Evolutionary conservation across 257 asterid species (phyloP), one percentile per base, ranked within the genome.

Genomic region (Rauvolfia tetraphylla): DNA sequence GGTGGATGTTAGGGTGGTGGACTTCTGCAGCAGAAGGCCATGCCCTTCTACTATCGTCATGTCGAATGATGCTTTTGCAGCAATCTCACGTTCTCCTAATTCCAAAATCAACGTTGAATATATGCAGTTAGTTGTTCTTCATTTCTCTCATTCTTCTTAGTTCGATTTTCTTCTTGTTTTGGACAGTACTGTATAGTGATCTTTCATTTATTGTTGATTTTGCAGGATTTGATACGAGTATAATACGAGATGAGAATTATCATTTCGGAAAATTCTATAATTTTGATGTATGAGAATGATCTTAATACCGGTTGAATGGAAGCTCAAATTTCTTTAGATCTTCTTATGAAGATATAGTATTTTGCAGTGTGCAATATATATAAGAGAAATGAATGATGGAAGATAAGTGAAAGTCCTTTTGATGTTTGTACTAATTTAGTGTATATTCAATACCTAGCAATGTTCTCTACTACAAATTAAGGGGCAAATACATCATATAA

Each of bases 71-170:
- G 95, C 95, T 1, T 91, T 91, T 65, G 80, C 85, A 7, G 86
- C 88, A 34, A 75, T 91, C 62, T 88, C 97, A 0, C 79, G 66
- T 54, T 81, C 86, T 51, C 82, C 88, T 5, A 20, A 80, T 13
- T 83, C 97, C 25, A 91, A 83, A 57, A 88, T 91, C 86, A 91
- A 91, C 83, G 84, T 91, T 5, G 93, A 91, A 59, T 91, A 84
- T 51, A 76, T 86, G 73, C 92, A 91, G 95, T 91, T 27, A 77
- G 23, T 67, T 51, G 2, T 63, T 3, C 42, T 38, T 34, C 46
- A 3, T 33, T 51, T 27, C 42, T 6, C 29, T 17, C 15, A 42
- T 11, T 66, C 15, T 20, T 33, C 27, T 59, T 5, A 49, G 8
- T 48, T 33, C n/a, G 27, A 33, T 34, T 63, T 7, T 9, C 29